These are phyloP conservation scores for Fusarium hostae DNA, from an alignment of 2,329 filamentous ascomycete genomes.

Conservation along the genomic window DNA sequence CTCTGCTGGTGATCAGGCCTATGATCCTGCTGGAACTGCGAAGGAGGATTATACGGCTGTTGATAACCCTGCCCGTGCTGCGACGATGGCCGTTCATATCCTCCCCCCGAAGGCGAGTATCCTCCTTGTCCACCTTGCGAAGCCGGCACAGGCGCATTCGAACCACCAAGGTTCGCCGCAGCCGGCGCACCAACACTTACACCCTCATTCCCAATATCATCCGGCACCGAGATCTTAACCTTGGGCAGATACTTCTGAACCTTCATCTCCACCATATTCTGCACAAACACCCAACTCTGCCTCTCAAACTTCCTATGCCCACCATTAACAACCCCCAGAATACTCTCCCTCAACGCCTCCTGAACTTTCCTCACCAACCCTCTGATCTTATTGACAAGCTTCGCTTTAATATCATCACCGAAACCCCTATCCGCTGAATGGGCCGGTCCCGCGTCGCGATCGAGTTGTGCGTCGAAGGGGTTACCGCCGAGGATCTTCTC, in stretches of 20 bases:
- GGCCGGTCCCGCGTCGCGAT: slow-evolving; percentile 46
- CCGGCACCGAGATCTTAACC: slow-evolving; percentile 58
- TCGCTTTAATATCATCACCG: slow-evolving; percentile 56
- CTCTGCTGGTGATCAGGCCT: slow-evolving; percentile 32
- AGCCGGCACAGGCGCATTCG: slow-evolving; percentile 42
- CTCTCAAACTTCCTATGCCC: slow-evolving; percentile 60
- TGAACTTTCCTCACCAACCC: slow-evolving; percentile 57
- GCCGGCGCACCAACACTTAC: slow-evolving; percentile 56
- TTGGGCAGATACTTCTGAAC: slow-evolving; percentile 59
- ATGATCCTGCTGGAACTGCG: slow-evolving; percentile 39
- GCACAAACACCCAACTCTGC: slow-evolving; percentile 59
- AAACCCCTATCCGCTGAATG: slow-evolving; percentile 52
- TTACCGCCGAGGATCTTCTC: slow-evolving; percentile 60
- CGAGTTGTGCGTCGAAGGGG: slow-evolving; percentile 57
- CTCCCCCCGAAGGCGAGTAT: slow-evolving; percentile 5
- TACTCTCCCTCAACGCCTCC: slow-evolving; percentile 57
- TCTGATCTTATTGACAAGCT: slow-evolving; percentile 58
- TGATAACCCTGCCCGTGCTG: slow-evolving; percentile 39
- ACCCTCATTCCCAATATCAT: slow-evolving; percentile 60
- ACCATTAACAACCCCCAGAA: slow-evolving; percentile 57
- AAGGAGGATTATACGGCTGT: slow-evolving; percentile 42
- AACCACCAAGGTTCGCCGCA: slow-evolving; percentile 48
- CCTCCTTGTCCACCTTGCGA: slow-evolving; percentile 30
- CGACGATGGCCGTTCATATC: slow-evolving; percentile 15
- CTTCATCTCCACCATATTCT: slow-evolving; percentile 58